Conservation (phyloP, 1,139 yeast species). For the Suhomyces kunorum region DNA sequence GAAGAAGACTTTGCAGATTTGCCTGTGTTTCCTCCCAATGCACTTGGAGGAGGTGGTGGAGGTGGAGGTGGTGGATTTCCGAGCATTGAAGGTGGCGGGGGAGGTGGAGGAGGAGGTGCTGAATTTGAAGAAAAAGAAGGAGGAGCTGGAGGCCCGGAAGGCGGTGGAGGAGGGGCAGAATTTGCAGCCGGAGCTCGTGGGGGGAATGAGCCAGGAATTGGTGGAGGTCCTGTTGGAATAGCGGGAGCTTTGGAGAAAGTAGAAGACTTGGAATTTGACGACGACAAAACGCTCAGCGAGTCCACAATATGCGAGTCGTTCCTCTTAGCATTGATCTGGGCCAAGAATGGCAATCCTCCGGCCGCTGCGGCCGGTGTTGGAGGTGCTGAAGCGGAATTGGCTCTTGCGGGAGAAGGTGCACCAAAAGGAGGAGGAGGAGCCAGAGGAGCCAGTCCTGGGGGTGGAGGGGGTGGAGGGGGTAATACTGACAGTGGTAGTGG, state of each 20-base stretch:
- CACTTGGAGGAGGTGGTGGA: constrained; percentile 8
- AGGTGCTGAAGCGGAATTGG: not conserved
- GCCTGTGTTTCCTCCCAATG: too few relatives aligned
- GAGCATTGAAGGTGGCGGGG: constrained; percentile 19
- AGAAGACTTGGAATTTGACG: not conserved
- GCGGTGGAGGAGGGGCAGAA: constrained; percentile 11
- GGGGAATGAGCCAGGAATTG: constrained; percentile 11
- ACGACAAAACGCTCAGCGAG: constrained; percentile 4
- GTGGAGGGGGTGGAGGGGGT: constrained; percentile 12
- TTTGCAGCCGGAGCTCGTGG: constrained; percentile 7
- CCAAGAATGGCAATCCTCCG: constrained; percentile 42
- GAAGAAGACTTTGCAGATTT: not conserved
- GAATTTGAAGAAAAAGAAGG: constrained; percentile 18
- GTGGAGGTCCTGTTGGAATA: constrained; percentile 8
- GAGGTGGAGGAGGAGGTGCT: constrained; percentile 20
- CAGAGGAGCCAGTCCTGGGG: constrained; percentile 10
- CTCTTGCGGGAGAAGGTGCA: constrained; percentile 10
- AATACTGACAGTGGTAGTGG: constrained; percentile 10
- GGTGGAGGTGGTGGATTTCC: constrained; percentile 11
- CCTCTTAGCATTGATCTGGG: constrained; percentile 45
- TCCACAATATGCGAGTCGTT: constrained; percentile 40
- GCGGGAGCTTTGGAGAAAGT: too few relatives aligned
- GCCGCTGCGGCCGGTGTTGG: constrained; percentile 20
- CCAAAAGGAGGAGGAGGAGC: constrained; percentile 19
- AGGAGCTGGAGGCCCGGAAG: constrained; percentile 17